Percentiles rank a stretch among this genome's conserved stretches.
Conservation (phyloP, 2,329 filamentous ascomycete species). For the Phyllosticta capitalensis region DNA sequence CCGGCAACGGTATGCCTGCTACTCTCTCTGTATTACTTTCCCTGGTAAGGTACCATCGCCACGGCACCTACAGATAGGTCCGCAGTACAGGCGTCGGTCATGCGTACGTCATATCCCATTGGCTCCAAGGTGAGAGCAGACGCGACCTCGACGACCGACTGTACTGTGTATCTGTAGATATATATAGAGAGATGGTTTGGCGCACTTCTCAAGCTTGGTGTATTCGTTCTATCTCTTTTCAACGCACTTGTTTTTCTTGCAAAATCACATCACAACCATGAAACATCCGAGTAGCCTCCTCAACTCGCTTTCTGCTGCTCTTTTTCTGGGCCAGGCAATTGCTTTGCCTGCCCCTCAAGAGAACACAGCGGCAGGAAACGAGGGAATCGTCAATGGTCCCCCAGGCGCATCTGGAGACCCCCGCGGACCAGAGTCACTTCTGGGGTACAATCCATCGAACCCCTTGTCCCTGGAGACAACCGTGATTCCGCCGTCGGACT, state of each 20-base stretch:
- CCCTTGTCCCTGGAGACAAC: conserved; percentile 23
- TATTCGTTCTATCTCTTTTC: neutral
- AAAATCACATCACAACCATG: neutral
- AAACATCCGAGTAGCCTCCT: neutral
- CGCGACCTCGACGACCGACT: neutral
- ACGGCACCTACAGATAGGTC: neutral
- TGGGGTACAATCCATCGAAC: conserved; percentile 26
- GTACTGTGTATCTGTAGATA: neutral
- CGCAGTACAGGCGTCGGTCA: neutral
- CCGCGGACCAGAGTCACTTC: conserved; percentile 23
- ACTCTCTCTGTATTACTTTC: neutral
- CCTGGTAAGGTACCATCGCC: neutral
- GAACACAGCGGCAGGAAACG: neutral
- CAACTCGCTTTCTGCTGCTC: neutral
- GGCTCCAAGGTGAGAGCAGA: neutral
- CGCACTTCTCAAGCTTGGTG: neutral
- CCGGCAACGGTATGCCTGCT: neutral
- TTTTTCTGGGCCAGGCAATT: neutral
- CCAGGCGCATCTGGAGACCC: conserved; percentile 27
- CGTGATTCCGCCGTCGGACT: conserved; percentile 25
- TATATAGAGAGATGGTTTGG: neutral
- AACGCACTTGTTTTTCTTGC: neutral
- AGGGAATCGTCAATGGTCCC: conserved; percentile 17
- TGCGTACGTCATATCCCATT: neutral
- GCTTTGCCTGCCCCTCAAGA: neutral